A percentile compares a stretch with the other conserved stretches of the same genome.
Evolutionary conservation across 768 basidiomycete species (phyloP).

Genomic region (Infundibulicybe gibba): DNA sequence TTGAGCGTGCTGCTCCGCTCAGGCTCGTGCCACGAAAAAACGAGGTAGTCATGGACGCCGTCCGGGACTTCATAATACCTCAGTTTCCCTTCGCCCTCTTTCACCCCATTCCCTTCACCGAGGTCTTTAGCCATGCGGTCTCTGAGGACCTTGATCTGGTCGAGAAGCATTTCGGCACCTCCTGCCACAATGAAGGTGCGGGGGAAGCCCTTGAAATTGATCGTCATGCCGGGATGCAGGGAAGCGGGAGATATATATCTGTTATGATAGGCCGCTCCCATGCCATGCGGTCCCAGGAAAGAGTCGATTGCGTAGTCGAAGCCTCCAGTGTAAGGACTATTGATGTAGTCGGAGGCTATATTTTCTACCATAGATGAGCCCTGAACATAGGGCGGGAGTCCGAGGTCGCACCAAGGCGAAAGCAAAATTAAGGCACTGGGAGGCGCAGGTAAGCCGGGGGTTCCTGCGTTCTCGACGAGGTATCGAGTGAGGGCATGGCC

Average conservation of each 20-base stretch:
- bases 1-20: slow-evolving; percentile 45
- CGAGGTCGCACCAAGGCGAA: slow-evolving; percentile 56
- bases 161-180: slow-evolving; percentile 54
- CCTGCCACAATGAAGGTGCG: slow-evolving; percentile 57
- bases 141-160: slow-evolving; percentile 42
- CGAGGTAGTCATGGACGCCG: slow-evolving; percentile 51
- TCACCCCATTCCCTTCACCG: slow-evolving; percentile 37
- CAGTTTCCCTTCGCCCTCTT: slow-evolving; percentile 36
- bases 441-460: slow-evolving; percentile 33
- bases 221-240: slow-evolving; percentile 24
- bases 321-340: background rate
- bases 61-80: slow-evolving; percentile 47
- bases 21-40: slow-evolving; percentile 48
- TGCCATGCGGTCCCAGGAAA: slow-evolving; percentile 45
- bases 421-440: slow-evolving; percentile 49
- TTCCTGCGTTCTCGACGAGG: slow-evolving; percentile 44
- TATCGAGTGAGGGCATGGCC: slow-evolving; percentile 61
- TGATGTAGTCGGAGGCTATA: slow-evolving; percentile 33
- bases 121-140: slow-evolving; percentile 49
- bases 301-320: slow-evolving; percentile 33
- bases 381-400: slow-evolving; percentile 32
- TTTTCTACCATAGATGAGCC: slow-evolving; percentile 33
- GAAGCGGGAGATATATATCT: slow-evolving; percentile 61
- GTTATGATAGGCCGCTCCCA: slow-evolving; percentile 40
- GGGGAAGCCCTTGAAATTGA: slow-evolving; percentile 55